Evolutionary conservation across 768 basidiomycete genomes (phyloP).

Genomic region (Naganishia onofrii): DNA sequence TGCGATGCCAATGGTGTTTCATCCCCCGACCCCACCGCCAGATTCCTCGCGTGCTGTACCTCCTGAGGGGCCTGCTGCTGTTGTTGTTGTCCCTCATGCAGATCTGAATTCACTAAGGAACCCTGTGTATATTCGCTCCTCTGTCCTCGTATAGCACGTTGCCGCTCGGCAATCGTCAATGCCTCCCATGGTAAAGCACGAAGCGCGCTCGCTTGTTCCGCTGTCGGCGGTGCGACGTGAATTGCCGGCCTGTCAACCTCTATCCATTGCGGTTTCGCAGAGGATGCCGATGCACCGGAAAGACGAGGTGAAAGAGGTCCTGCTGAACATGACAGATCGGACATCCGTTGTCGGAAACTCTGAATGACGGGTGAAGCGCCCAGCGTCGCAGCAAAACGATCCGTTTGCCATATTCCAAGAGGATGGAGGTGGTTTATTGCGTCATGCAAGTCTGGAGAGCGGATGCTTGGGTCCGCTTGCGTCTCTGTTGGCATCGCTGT

Average conservation of each 20-base stretch:
- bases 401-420: background rate
- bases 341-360: background rate
- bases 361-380: background rate
- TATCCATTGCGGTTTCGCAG: no score
- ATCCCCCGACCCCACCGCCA: background rate
- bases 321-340: background rate
- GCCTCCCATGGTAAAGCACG: conserved; percentile 60
- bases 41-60: background rate
- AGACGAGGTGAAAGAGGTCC: background rate
- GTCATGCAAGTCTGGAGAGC: background rate
- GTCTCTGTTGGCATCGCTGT: conserved; percentile 1
- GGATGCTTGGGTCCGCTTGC: background rate
- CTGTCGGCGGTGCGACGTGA: conserved; percentile 44
- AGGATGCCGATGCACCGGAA: background rate
- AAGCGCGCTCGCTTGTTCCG: conserved; percentile 55
- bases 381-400: background rate
- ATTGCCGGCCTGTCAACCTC: conserved; percentile 46
- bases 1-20: background rate
- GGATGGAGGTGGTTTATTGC: background rate
- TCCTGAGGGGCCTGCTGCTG: background rate
- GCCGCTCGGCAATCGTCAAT: conserved; percentile 57
- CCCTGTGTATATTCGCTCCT: conserved; percentile 34
- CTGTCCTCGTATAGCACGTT: conserved; percentile 49
- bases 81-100: background rate
- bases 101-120: conserved; percentile 37